Evolutionary conservation across 148 eudicot genomes (phyloP).

Genomic region (Persicaria tinctoria): DNA sequence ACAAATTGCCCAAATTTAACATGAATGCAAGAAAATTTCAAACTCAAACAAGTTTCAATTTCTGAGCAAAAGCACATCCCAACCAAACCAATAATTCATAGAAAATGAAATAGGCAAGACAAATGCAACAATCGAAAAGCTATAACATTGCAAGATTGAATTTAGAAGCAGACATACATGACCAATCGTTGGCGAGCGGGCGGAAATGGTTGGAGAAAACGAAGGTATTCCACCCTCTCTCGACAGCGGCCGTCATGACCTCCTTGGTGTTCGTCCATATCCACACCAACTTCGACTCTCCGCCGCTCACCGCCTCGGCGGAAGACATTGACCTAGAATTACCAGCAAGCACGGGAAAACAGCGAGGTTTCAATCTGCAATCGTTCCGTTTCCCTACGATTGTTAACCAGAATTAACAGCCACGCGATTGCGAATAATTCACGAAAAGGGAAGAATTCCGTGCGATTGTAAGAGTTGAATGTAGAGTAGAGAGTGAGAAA

Average conservation of each 20-base stretch:
- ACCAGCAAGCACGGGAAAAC: not conserved
- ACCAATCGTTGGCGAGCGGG: constrained; percentile 58
- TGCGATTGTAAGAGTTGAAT: not conserved
- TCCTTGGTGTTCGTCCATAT: constrained; percentile 83
- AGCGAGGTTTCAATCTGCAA: constrained; percentile 21
- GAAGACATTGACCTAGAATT: constrained; percentile 16
- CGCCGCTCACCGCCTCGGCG: constrained; percentile 13
- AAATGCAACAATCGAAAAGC: not conserved
- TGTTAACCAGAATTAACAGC: constrained; percentile 11
- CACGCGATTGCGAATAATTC: not conserved
- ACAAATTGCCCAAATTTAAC: not conserved
- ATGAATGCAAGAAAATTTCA: not conserved
- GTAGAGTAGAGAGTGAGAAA: not conserved
- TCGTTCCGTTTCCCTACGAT: constrained; percentile 35
- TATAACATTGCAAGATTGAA: not conserved
- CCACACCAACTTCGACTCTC: constrained; percentile 63
- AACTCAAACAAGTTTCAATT: not conserved
- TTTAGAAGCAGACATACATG: constrained; percentile 31
- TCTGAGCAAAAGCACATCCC: no score
- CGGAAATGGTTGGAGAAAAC: constrained; percentile 38
- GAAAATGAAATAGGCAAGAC: not conserved
- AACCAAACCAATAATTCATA: not conserved
- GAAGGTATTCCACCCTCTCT: constrained; percentile 87
- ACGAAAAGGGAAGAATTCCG: not conserved
- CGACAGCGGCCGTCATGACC: constrained; percentile 86